Evolutionary conservation across 306 rosid genomes (phyloP), one percentile per base, ranked within the genome.

Genomic region (Purshia tridentata): DNA sequence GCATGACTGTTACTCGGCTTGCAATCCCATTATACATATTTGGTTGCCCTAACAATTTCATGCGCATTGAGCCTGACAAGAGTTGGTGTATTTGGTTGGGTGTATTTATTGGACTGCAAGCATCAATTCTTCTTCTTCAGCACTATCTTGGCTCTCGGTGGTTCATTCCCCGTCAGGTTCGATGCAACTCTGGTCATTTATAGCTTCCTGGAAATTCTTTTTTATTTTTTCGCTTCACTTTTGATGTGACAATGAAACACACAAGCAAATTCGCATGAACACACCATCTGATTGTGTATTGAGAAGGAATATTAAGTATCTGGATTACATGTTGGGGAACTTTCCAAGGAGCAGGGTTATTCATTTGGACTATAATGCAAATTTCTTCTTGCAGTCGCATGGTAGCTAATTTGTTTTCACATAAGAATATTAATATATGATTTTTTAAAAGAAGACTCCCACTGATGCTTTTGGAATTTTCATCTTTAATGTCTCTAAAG

Each of bases 101-200:
- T 51, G 69, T 85, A 45, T 94, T 89, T 77, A 73, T 82, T 77
- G 87, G 86, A 79, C 86, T 94, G 59, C 97, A 94, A 87, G 90
- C 93, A 4, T 78, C 86, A 22, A 59, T 88, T 83, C 99, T 94
- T 87, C 82, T 94, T 69, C 93, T 94, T 80, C 99, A 94, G 84
- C 97, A 94, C 81, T 88, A 88, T 83, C 82, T 91, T 18, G 99
- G 99, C 57, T 91, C 99, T 40, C 89, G 97, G 20, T 94, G 99
- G 90, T 94, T 94, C 92, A 91, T 94, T 81, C 99, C 99, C 79
- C 97, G 83, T 74, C 99, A 94, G 96, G 98, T 94, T 70, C 40
- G 78, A 41, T 56, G 74, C 52, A 73, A 75, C 66, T 72, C 63
- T 57, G 29, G 19, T 68, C 20, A 15, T 60, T 19, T 70, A 54